Evolutionary conservation across 306 rosid genomes (phyloP), one percentile per base, ranked within the genome.

Genomic region (Quillaja saponaria): DNA sequence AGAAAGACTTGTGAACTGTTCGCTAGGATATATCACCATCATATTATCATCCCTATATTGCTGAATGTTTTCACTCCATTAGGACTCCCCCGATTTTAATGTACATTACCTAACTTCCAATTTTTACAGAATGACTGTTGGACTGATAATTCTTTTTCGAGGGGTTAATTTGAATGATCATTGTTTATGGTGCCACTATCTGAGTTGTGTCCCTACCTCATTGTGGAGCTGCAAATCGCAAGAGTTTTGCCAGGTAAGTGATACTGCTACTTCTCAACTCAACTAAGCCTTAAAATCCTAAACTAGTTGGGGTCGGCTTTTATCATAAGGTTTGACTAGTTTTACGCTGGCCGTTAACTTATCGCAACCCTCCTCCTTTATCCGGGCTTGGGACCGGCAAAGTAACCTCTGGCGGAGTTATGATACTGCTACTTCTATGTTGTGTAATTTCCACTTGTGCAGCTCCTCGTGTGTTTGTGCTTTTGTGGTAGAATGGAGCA

Each of bases 131-230:
- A 56, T 68, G 70, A 48, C 81, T 4, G 58, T 69, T 41, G 96
- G 89, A 35, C n/a, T 76, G 59, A 17, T 89, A 71, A 16, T 70
- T 35, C 91, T 89, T 49, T 69, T 89, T 39, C 75, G 38, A 49
- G 88, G 85, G 49, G 81, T 71, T 42, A 67, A 86, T 59, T 35
- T 84, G 76, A 84, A 82, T 14, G 76, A 86, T 0, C 72, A 11
- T 19, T 90, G 97, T 71, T 72, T 84, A 13, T 90, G 95, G 91
- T 89, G 97, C 63, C 95, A 82, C 49, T 84, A 82, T 72, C 59
- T 90, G 64, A 90, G 84, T 66, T 80, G 95, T 50, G 66, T 87
- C 66, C 91, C 90, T 21, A 86, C 82, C 49, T 68, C 88, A 55
- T 78, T 75, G 73, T 84, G 94, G 96, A 81, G 76, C 40, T 89